Evolutionary conservation across 163 green algal genomes (phyloP), one percentile per base, ranked within the genome.

Genomic region (Smithsoniella earleae): DNA sequence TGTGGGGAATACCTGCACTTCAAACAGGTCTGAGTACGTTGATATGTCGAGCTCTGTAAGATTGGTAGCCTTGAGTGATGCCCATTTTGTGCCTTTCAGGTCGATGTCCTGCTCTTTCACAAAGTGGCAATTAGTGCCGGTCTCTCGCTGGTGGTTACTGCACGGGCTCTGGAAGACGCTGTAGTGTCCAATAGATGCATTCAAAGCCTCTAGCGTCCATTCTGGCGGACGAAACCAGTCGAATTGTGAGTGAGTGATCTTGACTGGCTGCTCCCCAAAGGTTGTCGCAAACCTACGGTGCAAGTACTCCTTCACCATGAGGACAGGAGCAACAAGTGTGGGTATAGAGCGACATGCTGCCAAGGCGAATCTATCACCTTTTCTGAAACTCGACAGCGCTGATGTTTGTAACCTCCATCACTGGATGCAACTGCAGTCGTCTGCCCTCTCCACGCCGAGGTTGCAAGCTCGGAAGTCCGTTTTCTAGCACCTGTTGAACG

Each of bases 41-140:
- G 31, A 10, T 27, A 64, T 27, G 6, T 27, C 49, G 49, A 64
- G 31, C 49, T 64, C 49, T 25, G 49, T 64, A 25, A 64, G 33
- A 27, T 64, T 64, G 8, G 49, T 64, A 13, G 49, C 49, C 13
- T 13, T 64, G 16, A 64, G 49, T 25, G 49, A 64, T 6, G 49
- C 49, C 49, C 49, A 64, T 18, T 8, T 6, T 13, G 6, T 13
- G 0, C 49, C 49, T 6, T 36, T 27, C 0, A 64, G 49, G 33
- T 13, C 49, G 31, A 6, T 10, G 49, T 64, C 49, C 49, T 25
- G 33, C 49, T 64, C 49, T 64, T 64, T 64, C 8, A 64, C 33
- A 6, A 27, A 64, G 49, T 64, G 49, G 49, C 49, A 64, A 64
- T 64, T 64, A 27, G 49, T 64, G 49, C 33, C 49, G 5, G 8